These are phyloP conservation scores for Dispira simplex DNA, from an alignment of 192 early-diverging fungal genomes.

Conservation along the genomic window DNA sequence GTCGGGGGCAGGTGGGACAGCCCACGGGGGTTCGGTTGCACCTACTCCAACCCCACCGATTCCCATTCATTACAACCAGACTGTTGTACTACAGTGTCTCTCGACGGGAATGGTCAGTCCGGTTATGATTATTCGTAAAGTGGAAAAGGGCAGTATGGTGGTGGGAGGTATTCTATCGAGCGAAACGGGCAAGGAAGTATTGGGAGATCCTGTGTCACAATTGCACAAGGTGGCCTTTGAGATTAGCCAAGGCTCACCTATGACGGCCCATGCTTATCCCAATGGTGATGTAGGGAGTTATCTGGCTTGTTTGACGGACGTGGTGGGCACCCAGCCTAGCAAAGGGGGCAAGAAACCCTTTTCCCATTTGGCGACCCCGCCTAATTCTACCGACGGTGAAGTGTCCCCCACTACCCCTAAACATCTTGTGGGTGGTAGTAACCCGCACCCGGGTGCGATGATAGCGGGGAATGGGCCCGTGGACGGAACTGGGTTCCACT, in stretches of 20 bases:
- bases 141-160: slow-evolving; percentile 69
- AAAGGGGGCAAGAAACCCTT: slow-evolving; percentile 33
- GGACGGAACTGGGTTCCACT: slow-evolving; percentile 8
- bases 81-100: slow-evolving; percentile 74
- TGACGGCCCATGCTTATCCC: background rate
- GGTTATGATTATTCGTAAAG: slow-evolving; percentile 68
- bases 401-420: slow-evolving; percentile 21
- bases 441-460: background rate
- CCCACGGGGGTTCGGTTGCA: background rate
- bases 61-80: slow-evolving; percentile 76
- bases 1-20: slow-evolving; percentile 18
- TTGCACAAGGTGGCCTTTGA: slow-evolving; percentile 86
- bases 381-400: slow-evolving; percentile 4
- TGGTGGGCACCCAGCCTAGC: slow-evolving; percentile 54
- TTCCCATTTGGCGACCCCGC: slow-evolving; percentile 14
- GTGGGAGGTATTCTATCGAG: slow-evolving; percentile 35
- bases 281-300: slow-evolving; percentile 31
- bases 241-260: slow-evolving; percentile 15
- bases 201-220: slow-evolving; percentile 77
- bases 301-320: slow-evolving; percentile 57
- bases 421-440: slow-evolving; percentile 18
- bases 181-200: slow-evolving; percentile 31
- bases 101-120: slow-evolving; percentile 69
- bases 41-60: slow-evolving; percentile 24
- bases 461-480: too few species aligned